Conservation (phyloP, 441 rosid genomes). For the Biscutella laevigata region DNA sequence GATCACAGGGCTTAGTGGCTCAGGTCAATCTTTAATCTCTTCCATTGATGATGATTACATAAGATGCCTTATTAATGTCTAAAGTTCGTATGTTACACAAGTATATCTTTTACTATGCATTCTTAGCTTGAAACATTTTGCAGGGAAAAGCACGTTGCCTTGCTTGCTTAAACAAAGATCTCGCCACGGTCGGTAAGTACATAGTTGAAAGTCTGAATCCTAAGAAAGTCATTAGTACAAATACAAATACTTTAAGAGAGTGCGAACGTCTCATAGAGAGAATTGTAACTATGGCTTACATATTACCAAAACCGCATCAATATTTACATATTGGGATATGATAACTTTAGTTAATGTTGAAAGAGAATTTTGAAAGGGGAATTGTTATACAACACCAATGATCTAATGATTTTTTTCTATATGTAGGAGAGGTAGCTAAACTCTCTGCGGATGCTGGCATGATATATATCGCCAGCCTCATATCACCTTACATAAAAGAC, state of each 20-base stretch:
- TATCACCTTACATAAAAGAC: constrained; percentile 83
- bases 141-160: constrained; percentile 89
- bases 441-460: constrained; percentile 86
- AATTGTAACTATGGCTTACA: too few species aligned
- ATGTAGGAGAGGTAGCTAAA: constrained; percentile 78
- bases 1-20: constrained; percentile 95
- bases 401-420: too few species aligned
- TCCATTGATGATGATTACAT: neutral
- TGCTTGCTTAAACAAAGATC: constrained; percentile 73
- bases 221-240: too few species aligned
- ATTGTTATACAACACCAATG: too few species aligned
- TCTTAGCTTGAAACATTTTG: neutral
- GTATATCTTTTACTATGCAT: neutral
- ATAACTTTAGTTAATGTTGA: too few species aligned
- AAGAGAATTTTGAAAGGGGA: too few species aligned
- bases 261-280: neutral
- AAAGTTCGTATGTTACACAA: too few species aligned
- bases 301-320: too few species aligned
- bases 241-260: neutral
- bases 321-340: too few species aligned
- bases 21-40: constrained; percentile 41
- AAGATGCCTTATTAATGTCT: too few species aligned
- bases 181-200: constrained; percentile 72
- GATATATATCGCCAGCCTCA: constrained; percentile 84
- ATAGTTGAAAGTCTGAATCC: constrained; percentile 3